A percentile compares a stretch with the other conserved stretches of the same genome.
Conservation (phyloP, 2,329 filamentous ascomycete genomes). For the Pseudopithomyces chartarum region DNA sequence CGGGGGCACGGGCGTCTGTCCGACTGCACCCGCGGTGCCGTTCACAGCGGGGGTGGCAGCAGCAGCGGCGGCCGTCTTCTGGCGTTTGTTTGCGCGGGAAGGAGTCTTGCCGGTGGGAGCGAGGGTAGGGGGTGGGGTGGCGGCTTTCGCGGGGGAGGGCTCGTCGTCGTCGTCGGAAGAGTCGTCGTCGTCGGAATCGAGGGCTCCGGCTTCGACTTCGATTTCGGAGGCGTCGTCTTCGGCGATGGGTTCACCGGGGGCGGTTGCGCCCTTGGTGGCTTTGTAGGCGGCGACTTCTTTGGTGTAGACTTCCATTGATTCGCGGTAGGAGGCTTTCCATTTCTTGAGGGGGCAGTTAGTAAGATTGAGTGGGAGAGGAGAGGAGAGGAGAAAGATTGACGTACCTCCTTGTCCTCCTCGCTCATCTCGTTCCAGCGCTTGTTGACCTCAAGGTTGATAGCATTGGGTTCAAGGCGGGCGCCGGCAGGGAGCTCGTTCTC, state of each 20-base stretch:
- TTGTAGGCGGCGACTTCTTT: constrained; percentile 62
- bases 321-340: constrained; percentile 57
- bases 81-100: constrained; percentile 44
- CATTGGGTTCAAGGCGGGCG: constrained; percentile 76
- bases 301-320: constrained; percentile 60
- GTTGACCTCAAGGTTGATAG: constrained; percentile 86
- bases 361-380: not conserved
- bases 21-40: constrained; percentile 23
- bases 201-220: constrained; percentile 39
- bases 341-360: constrained; percentile 24
- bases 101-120: constrained; percentile 28
- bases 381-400: no score
- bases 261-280: constrained; percentile 47
- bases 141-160: constrained; percentile 38
- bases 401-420: constrained; percentile 71
- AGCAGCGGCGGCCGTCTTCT: constrained; percentile 34
- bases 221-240: constrained; percentile 45
- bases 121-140: constrained; percentile 35
- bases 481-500: constrained; percentile 59
- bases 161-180: constrained; percentile 45
- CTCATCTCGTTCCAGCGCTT: constrained; percentile 82
- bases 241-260: constrained; percentile 48
- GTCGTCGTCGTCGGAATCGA: constrained; percentile 50
- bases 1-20: constrained; percentile 31
- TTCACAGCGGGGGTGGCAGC: constrained; percentile 28